phyloP scores from a whole-genome alignment of 345 rosid genomes.

The Raphanus raphanistrum region DNA sequence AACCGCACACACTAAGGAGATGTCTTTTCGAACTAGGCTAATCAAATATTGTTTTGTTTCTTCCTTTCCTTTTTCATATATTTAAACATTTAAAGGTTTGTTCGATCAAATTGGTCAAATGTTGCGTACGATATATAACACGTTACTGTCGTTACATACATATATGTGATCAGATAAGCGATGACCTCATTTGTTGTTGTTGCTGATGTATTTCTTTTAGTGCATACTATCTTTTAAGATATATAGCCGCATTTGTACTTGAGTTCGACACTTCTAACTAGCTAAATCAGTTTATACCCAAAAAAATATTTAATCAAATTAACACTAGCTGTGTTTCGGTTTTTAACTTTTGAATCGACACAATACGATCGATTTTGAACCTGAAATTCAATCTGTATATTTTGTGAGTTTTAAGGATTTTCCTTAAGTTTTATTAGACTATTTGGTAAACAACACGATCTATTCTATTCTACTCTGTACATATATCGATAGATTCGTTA shows the following conservation, averaged over 20 bases:
- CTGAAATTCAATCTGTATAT: not conserved
- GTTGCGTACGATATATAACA: conserved; percentile 15
- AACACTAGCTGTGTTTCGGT: not conserved
- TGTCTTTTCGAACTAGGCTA: conserved; percentile 27
- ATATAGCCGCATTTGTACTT: not conserved
- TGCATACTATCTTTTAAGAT: conserved; percentile 11
- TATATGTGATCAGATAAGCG: not conserved
- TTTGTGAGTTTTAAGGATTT: not conserved
- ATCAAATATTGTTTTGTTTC: conserved; percentile 16
- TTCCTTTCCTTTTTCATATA: not conserved
- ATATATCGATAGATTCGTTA: not conserved
- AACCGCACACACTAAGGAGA: conserved; percentile 27
- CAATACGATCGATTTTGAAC: not conserved
- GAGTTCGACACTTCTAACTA: not conserved
- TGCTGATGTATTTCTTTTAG: not conserved
- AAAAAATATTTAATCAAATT: not conserved
- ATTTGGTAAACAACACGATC: not conserved
- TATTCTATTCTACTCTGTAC: not conserved
- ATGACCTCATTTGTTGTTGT: not conserved
- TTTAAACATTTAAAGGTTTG: not conserved
- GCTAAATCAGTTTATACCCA: not conserved
- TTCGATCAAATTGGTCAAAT: not conserved
- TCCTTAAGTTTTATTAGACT: not conserved
- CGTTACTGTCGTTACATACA: not conserved
- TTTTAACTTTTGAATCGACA: not conserved